Evolutionary conservation across 164 flowering plant genomes (phyloP), one percentile per base, ranked within the genome.

Genomic region (Amborella trichopoda): DNA sequence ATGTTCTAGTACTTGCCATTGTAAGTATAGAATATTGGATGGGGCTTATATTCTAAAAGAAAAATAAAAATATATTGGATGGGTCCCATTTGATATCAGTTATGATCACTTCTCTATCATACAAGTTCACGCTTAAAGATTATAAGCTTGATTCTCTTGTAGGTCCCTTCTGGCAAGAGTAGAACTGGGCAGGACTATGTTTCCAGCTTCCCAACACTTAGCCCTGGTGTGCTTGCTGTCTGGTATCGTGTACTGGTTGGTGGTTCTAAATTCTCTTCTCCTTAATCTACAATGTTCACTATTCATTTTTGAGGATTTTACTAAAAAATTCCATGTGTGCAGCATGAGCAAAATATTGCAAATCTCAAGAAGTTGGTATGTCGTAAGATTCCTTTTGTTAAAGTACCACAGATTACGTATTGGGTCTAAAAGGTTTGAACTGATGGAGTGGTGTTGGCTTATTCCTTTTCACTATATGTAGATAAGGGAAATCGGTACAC

Each of bases 181-280:
- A 50, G 26, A 40, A 34, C 45, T 16, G 50, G 19, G 36, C 68
- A 59, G 55, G 76, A 73, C 49, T 68, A 50, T 48, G 37, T 40
- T 60, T 68, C 65, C 53, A 66, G 68, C 25, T 81, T 73, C 59
- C 76, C 81, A n/a, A 71, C 80, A 26, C 60, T 87, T 17, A 59
- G 77, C 57, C 55, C 81, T 32, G 58, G 71, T 42, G 81, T 77
- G 33, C 70, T 75, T 53, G 44, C 42, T 52, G 66, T 67, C n/a
- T 87, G 96, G 96, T 87, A 71, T 59, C 64, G 81, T 22, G 81
- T 65, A 40, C 46, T 81, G 81, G 96, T 86, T 69, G 60, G 59
- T 30, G 72, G 14, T 36, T 46, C 43, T 40, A 32, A 5, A 9
- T 39, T 28, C 34, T 30, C 14, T 30, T 30, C 14, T 30, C 14